Conservation (phyloP, 108 stramenopile genomes). For the Epithemia pelagica region DNA sequence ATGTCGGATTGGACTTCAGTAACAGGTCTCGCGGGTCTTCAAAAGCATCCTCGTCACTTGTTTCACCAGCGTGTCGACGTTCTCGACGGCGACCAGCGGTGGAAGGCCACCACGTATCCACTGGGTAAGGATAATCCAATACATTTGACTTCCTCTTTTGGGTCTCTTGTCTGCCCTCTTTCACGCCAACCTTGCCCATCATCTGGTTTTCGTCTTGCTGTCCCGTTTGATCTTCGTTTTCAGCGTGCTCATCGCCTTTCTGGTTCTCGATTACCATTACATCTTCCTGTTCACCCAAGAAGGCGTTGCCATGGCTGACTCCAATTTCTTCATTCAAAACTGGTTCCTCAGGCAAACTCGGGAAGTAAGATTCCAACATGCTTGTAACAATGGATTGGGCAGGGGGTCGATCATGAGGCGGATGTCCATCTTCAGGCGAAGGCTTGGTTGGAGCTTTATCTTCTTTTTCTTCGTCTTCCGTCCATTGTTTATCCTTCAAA, state of each 20-base stretch:
- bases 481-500: slow-evolving; percentile 10
- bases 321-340: slow-evolving; percentile 3
- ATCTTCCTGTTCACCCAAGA: not conserved
- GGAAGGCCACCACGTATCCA: slow-evolving; percentile 81
- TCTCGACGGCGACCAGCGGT: slow-evolving; percentile 44
- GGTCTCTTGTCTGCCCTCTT: not conserved
- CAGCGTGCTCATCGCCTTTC: slow-evolving; percentile 6
- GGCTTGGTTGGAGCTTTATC: not conserved
- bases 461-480: not conserved
- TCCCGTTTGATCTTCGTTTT: slow-evolving; percentile 3
- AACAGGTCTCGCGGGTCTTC: slow-evolving; percentile 24
- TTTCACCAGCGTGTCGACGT: slow-evolving; percentile 28
- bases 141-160: slow-evolving; percentile 1
- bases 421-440: not conserved
- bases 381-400: slow-evolving; percentile 18
- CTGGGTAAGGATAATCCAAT: slow-evolving; percentile 29
- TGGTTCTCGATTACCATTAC: slow-evolving; percentile 1
- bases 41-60: slow-evolving; percentile 32
- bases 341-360: slow-evolving; percentile 36
- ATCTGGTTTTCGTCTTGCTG: not conserved
- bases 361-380: slow-evolving; percentile 23
- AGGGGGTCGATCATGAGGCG: slow-evolving; percentile 22
- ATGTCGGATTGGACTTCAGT: not conserved
- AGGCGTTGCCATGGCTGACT: not conserved
- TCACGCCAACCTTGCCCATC: not conserved